Evolutionary conservation across 2,329 filamentous ascomycete genomes (phyloP).

Genomic region (Coniochaeta ligniaria): DNA sequence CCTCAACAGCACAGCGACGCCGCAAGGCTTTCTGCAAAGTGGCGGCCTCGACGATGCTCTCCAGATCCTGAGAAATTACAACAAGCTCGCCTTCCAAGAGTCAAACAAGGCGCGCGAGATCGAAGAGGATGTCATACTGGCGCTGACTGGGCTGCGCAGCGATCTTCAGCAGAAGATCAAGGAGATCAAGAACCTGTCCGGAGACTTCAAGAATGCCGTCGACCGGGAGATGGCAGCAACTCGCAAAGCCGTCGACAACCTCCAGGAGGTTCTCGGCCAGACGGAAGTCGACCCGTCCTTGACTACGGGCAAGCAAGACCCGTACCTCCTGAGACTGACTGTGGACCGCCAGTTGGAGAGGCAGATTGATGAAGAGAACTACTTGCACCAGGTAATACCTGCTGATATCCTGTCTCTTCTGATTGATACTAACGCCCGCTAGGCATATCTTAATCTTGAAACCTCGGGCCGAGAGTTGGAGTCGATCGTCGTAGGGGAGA

Average conservation of each 20-base stretch:
- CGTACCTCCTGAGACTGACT: constrained; percentile 76
- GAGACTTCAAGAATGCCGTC: constrained; percentile 95
- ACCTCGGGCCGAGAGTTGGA: constrained; percentile 91
- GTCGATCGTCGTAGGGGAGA: constrained; percentile 92
- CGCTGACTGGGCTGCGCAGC: constrained; percentile 75
- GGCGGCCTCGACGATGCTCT: constrained; percentile 86
- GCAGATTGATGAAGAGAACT: constrained; percentile 96
- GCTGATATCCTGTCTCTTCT: background rate
- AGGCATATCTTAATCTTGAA: constrained; percentile 94
- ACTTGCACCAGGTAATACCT: constrained; percentile 68
- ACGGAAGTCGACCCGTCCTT: constrained; percentile 70
- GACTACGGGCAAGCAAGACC: constrained; percentile 81
- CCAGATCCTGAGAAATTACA: constrained; percentile 72
- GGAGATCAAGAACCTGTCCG: constrained; percentile 88
- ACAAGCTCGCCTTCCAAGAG: constrained; percentile 72
- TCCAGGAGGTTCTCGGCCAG: constrained; percentile 77
- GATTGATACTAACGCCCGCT: constrained; percentile 7
- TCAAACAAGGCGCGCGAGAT: constrained; percentile 86
- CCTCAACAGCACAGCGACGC: constrained; percentile 71
- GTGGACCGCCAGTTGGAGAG: constrained; percentile 88
- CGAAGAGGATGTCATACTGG: constrained; percentile 83
- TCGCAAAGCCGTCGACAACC: constrained; percentile 65
- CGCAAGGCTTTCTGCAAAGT: constrained; percentile 67
- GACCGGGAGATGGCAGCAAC: constrained; percentile 91
- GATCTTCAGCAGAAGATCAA: constrained; percentile 96